phyloP scores from a whole-genome alignment of 1,139 yeast species.

The Sugiyamaella japonica region DNA sequence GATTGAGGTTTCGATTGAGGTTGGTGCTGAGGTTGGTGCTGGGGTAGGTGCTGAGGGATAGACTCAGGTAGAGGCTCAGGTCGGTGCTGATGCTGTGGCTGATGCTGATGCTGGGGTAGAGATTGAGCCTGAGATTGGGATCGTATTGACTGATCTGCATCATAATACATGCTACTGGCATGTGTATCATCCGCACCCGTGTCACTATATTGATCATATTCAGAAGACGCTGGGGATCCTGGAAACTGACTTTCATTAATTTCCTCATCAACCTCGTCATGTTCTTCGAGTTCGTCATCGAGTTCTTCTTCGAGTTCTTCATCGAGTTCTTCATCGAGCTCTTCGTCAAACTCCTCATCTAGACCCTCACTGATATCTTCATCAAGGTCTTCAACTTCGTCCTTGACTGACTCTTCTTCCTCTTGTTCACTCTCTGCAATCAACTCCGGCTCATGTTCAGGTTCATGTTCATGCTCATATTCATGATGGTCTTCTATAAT shows the following conservation, averaged over 20 bases:
- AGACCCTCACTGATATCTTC: slow-evolving; percentile 8
- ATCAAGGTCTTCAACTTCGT: slow-evolving; percentile 22
- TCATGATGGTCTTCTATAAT: slow-evolving; percentile 25
- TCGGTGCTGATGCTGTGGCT: neutral
- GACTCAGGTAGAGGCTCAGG: too few relatives aligned
- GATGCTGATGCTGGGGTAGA: neutral
- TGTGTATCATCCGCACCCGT: neutral
- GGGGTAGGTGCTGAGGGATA: too few relatives aligned
- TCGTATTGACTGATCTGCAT: slow-evolving; percentile 12
- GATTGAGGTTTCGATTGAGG: neutral
- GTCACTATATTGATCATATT: neutral
- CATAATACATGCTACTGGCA: neutral
- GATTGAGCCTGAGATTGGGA: neutral
- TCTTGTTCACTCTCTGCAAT: slow-evolving; percentile 18
- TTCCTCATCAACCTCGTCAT: slow-evolving; percentile 15
- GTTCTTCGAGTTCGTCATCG: slow-evolving; percentile 4
- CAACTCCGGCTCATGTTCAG: slow-evolving; percentile 7
- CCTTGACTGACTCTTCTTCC: slow-evolving; percentile 15
- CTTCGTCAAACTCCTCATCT: slow-evolving; percentile 20
- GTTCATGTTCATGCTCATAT: neutral
- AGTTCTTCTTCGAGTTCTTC: slow-evolving; percentile 19
- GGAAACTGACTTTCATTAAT: too few relatives aligned
- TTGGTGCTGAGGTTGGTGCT: too few relatives aligned
- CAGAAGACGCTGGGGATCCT: neutral
- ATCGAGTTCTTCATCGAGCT: slow-evolving; percentile 18